Conservation (phyloP, 176 grass and related monocot species). For the Triticum turgidum region DNA sequence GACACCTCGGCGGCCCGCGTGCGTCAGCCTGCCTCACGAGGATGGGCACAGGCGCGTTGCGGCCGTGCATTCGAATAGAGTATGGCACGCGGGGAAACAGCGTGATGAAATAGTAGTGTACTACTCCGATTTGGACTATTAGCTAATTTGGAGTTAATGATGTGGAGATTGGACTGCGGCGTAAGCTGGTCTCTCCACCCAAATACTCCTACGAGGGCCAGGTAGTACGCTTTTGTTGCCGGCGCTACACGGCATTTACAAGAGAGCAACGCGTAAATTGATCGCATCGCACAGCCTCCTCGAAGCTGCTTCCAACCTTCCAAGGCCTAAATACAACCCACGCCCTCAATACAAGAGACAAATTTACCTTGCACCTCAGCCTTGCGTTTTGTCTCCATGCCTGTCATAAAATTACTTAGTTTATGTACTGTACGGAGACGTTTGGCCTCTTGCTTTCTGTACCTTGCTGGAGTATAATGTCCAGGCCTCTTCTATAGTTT, state of each 20-base stretch:
- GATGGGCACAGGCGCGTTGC: not conserved
- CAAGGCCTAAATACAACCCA: not conserved
- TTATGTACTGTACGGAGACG: not conserved
- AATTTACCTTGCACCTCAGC: not conserved
- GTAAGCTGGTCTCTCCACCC: not conserved
- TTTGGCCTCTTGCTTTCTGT: not conserved
- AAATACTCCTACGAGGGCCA: not conserved
- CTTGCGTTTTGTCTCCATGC: not conserved
- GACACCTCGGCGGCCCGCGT: not conserved
- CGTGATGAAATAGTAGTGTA: not conserved
- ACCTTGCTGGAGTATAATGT: too few relatives aligned
- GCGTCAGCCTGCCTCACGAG: not conserved
- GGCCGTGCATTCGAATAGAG: not conserved
- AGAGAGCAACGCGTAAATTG: not conserved
- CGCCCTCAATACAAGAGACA: not conserved
- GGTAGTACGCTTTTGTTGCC: not conserved
- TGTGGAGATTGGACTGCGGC: not conserved
- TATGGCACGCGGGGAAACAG: not conserved
- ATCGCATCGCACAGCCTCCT: not conserved
- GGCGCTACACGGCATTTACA: not conserved
- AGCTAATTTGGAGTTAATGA: not conserved
- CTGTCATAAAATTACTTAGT: not conserved
- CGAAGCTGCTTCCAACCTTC: not conserved
- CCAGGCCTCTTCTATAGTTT: too few relatives aligned
- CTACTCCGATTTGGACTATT: not conserved